Evolutionary conservation across 176 grass and related monocot genomes (phyloP).

Genomic region (Olyra latifolia): DNA sequence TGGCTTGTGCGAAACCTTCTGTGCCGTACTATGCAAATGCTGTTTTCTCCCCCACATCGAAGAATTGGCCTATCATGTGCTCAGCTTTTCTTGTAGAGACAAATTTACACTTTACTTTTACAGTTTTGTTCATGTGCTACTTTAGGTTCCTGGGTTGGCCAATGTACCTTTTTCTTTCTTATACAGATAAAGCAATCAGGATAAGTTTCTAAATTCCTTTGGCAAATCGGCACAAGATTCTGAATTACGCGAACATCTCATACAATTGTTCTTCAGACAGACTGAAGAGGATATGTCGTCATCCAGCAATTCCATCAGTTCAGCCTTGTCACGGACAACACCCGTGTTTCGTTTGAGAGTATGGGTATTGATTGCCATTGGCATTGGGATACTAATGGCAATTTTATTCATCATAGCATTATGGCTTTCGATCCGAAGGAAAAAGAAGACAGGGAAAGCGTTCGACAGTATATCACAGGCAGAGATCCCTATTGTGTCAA

Average conservation of each 20-base stretch:
- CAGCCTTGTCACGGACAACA: constrained; percentile 66
- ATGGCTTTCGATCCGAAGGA: constrained; percentile 60
- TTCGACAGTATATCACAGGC: constrained; percentile 29
- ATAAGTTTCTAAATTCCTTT: constrained; percentile 48
- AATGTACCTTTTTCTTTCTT: constrained; percentile 44
- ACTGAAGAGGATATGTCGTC: constrained; percentile 57
- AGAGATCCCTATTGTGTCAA: constrained; percentile 82
- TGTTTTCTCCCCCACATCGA: constrained; percentile 12
- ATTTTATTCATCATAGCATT: constrained; percentile 58
- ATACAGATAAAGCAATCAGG: constrained; percentile 42
- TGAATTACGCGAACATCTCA: constrained; percentile 2
- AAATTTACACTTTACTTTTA: constrained; percentile 49
- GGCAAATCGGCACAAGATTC: constrained; percentile 31
- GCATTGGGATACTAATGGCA: constrained; percentile 61
- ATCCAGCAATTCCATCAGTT: constrained; percentile 45
- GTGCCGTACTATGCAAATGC: neutral
- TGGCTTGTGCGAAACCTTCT: constrained; percentile 10
- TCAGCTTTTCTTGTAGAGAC: constrained; percentile 29
- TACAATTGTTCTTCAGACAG: constrained; percentile 17
- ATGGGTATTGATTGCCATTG: constrained; percentile 87
- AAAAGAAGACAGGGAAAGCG: constrained; percentile 48
- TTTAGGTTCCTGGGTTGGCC: constrained; percentile 26
- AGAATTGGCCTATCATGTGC: constrained; percentile 34
- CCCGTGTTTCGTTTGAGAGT: constrained; percentile 68
- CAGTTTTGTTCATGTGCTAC: constrained; percentile 47